Conservation (phyloP, 2,329 filamentous ascomycete genomes). For the Cladosporium oxysporum region DNA sequence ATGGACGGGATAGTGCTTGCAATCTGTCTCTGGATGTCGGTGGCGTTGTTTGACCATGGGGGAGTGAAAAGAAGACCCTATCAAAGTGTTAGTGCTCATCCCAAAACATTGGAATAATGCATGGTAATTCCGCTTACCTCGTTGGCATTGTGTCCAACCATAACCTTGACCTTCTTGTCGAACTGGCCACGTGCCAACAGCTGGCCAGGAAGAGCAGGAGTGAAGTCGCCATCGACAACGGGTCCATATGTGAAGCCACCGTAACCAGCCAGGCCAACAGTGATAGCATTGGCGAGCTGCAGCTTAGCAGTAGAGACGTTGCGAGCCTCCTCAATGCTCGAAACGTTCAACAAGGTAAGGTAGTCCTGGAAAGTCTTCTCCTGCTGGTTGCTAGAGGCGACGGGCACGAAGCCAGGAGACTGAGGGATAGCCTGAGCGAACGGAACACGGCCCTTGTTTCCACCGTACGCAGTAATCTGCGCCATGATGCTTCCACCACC, state of each 20-base stretch:
- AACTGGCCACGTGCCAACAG: constrained; percentile 48
- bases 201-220: constrained; percentile 49
- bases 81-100: not conserved
- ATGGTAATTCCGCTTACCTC: constrained; percentile 33
- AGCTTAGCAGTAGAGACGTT: constrained; percentile 43
- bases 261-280: constrained; percentile 43
- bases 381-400: constrained; percentile 38
- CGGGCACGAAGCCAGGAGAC: constrained; percentile 48
- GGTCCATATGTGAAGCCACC: constrained; percentile 51
- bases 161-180: constrained; percentile 47
- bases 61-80: constrained; percentile 47
- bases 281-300: constrained; percentile 47
- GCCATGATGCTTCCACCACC: constrained; percentile 58
- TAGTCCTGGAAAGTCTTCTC: constrained; percentile 45
- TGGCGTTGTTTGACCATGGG: constrained; percentile 39
- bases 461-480: constrained; percentile 54
- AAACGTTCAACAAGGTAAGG: constrained; percentile 46
- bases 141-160: constrained; percentile 48
- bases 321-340: constrained; percentile 47
- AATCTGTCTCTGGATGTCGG: constrained; percentile 34
- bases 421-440: constrained; percentile 50
- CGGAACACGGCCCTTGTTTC: constrained; percentile 43
- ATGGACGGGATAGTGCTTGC: constrained; percentile 34
- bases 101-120: no score
- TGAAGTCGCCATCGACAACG: constrained; percentile 53